Evolutionary conservation across 768 basidiomycete species (phyloP), one percentile per base, ranked within the genome.

Genomic region (Mycena floridula): DNA sequence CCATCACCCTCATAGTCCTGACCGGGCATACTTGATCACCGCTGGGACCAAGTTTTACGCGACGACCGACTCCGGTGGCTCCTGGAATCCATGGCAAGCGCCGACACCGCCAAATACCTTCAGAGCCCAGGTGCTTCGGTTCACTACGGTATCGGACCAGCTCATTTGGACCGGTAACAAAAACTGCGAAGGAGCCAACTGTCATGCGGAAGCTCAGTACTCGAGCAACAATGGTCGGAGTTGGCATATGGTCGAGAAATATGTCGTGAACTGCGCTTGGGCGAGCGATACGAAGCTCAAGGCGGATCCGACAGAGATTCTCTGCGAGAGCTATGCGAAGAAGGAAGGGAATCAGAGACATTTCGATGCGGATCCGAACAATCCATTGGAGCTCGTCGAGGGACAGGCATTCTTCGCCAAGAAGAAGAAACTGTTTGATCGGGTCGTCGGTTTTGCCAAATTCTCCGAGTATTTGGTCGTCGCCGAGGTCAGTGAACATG

Each of bases 381-480:
- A 89, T 56, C 80, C 87, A 13, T 56, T 97, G 43, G 77, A 94
- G 60, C 70, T 98, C 36, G 74, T 94, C 21, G 77, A 79, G 11
- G 95, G 96, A 0, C 61, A 70, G 9, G 70, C 81, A 44, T 97
- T 79, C 67, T 97, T 81, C 59, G 51, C 51, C 38, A 79, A 73
- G 50, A 85, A 81, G 70, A 80, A 68, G 49, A 86, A 77, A 59
- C 61, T 96, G 18, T 99, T 98, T 56, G 79, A 89, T 37, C 71
- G 81, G 35, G 83, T 99, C 43, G 91, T 92, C 52, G 96, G 96
- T 6, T 97, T 94, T 67, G 85, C 96, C 0, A 94, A 92, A 66
- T 99, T 99, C 63, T 90, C 90, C 0, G 91, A 99, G 67, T 99
- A 88, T 61, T 73, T 98, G 59, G 82, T 98, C 37, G 95, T 97